A percentile compares a stretch with the other conserved stretches of the same genome.
Evolutionary conservation across 78 protist species (phyloP).

Genomic region (Dictyostelium capitatum): DNA sequence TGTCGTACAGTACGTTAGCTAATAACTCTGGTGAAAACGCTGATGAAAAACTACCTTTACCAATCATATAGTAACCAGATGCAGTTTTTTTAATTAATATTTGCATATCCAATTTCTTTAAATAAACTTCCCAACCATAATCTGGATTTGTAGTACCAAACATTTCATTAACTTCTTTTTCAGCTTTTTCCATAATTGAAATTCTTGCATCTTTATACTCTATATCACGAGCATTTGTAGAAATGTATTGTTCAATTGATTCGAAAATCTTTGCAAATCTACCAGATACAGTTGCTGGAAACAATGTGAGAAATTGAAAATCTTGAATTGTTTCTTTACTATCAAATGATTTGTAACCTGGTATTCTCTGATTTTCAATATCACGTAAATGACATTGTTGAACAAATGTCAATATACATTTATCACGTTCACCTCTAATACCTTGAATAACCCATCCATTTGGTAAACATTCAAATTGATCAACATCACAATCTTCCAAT

Average conservation of each 20-base stretch:
- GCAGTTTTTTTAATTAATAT: conserved; percentile 7
- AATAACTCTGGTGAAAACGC: conserved; percentile 25
- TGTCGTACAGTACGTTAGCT: background rate
- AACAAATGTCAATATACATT: conserved; percentile 52
- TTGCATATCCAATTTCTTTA: conserved; percentile 56
- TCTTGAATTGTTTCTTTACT: background rate
- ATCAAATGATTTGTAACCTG: conserved; percentile 18
- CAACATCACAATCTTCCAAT: conserved; percentile 23
- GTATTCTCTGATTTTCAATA: conserved; percentile 51
- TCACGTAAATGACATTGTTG: conserved; percentile 70
- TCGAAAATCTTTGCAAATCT: conserved; percentile 49
- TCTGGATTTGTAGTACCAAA: conserved; percentile 63
- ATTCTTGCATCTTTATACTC: conserved; percentile 30
- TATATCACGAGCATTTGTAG: background rate
- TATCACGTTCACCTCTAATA: conserved; percentile 29
- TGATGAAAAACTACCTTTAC: conserved; percentile 69
- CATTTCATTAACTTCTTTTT: conserved; percentile 43
- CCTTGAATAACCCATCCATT: conserved; percentile 79
- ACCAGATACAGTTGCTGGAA: conserved; percentile 63
- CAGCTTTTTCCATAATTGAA: conserved; percentile 55
- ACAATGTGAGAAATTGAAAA: conserved; percentile 49
- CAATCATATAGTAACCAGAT: conserved; percentile 47
- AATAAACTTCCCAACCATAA: conserved; percentile 39
- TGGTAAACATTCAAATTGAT: conserved; percentile 50
- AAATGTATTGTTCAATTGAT: background rate